Percentiles rank a stretch among this genome's conserved stretches.
phyloP scores from a whole-genome alignment of 371 early-diverging fungal genomes.

The Funneliformis caledonium region DNA sequence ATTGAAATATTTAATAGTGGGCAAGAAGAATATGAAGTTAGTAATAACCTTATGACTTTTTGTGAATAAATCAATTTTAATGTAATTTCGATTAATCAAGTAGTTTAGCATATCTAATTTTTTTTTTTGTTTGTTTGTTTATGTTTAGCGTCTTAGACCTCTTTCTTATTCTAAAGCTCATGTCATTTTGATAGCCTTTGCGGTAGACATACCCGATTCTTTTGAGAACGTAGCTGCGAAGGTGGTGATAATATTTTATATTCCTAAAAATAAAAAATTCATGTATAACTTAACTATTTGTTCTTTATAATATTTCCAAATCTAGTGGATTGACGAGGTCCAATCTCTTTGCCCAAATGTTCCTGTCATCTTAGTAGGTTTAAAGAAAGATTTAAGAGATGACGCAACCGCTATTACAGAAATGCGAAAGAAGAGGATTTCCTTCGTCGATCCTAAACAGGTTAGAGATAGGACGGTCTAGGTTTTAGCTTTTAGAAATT shows the following conservation, averaged over 20 bases:
- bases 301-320: conserved; percentile 18
- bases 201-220: conserved; percentile 86
- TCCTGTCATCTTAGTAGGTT: conserved; percentile 77
- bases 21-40: conserved; percentile 86
- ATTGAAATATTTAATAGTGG: conserved; percentile 51
- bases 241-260: conserved; percentile 45
- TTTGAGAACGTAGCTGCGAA: conserved; percentile 84
- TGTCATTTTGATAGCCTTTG: conserved; percentile 86
- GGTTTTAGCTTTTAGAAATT: conserved; percentile 19
- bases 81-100: background rate
- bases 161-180: conserved; percentile 91
- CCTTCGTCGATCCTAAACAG: conserved; percentile 42
- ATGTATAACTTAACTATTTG: background rate
- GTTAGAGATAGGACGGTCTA: conserved; percentile 43
- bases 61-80: background rate
- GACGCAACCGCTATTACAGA: conserved; percentile 51
- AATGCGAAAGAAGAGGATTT: conserved; percentile 11
- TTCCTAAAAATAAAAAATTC: background rate
- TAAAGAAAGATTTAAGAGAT: conserved; percentile 76
- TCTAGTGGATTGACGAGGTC: conserved; percentile 79
- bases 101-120: background rate
- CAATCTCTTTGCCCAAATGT: conserved; percentile 69
- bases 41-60: background rate
- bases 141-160: conserved; percentile 87
- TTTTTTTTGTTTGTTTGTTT: background rate